Evolutionary conservation across 805 yeast species (phyloP).

Genomic region (Candida coleopterorum): DNA sequence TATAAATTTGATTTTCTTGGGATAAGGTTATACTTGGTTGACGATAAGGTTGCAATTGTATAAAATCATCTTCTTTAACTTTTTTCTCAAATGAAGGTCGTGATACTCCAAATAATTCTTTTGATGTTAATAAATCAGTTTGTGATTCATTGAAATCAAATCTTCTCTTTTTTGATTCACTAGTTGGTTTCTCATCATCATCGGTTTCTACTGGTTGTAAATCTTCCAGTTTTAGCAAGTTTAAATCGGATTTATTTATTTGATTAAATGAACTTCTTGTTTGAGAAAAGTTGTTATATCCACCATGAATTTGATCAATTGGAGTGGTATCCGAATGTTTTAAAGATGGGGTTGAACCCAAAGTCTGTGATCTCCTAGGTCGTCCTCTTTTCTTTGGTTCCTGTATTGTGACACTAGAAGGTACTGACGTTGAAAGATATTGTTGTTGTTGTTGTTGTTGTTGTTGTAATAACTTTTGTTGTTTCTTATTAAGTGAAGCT

Average conservation of each 20-base stretch:
- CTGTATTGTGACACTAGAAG: background rate
- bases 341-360: constrained; percentile 23
- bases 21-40: constrained; percentile 21
- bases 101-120: constrained; percentile 40
- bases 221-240: constrained; percentile 35
- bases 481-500: constrained; percentile 10
- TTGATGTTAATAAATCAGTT: constrained; percentile 31
- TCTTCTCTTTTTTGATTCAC: background rate
- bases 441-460: background rate
- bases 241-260: constrained; percentile 39
- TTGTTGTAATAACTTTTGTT: constrained; percentile 11
- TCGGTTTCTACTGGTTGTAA: constrained; percentile 30
- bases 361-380: constrained; percentile 28
- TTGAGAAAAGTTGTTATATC: constrained; percentile 21
- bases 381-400: constrained; percentile 29
- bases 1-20: constrained; percentile 21
- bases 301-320: constrained; percentile 8
- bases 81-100: constrained; percentile 31
- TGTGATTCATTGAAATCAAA: constrained; percentile 13
- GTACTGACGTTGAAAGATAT: no score
- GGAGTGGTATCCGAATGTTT: constrained; percentile 33
- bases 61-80: constrained; percentile 19
- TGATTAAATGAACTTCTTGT: constrained; percentile 17
- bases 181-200: constrained; percentile 17
- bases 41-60: constrained; percentile 33